These are phyloP conservation scores for Hypoxylon crocopeplum DNA, from an alignment of 495 filamentous ascomycete genomes.

Conservation along the genomic window DNA sequence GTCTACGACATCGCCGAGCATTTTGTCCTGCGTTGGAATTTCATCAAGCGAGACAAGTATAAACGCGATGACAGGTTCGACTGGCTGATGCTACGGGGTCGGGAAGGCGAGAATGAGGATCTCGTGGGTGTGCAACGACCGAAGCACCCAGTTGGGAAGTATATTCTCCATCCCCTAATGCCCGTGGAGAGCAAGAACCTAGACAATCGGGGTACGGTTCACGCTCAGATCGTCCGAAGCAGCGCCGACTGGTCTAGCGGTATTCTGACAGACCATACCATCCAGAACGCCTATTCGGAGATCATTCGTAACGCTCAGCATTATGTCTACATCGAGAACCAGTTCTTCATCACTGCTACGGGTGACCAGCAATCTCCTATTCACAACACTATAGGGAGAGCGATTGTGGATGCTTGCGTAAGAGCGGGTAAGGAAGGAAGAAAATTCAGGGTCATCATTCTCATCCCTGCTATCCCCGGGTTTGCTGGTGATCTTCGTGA, in stretches of 20 bases:
- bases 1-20: constrained; percentile 97
- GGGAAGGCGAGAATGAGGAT: constrained; percentile 79
- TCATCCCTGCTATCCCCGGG: constrained; percentile 90
- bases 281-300: constrained; percentile 90
- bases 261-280: constrained; percentile 85
- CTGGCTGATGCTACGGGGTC: constrained; percentile 83
- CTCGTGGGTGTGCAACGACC: constrained; percentile 87
- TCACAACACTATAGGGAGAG: constrained; percentile 82
- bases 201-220: constrained; percentile 68
- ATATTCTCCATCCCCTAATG: constrained; percentile 78
- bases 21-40: constrained; percentile 96
- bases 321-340: constrained; percentile 97
- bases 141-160: constrained; percentile 83
- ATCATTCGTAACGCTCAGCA: constrained; percentile 84
- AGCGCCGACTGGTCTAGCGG: constrained; percentile 96
- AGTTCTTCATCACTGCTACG: constrained; percentile 97
- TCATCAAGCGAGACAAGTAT: constrained; percentile 96
- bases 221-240: constrained; percentile 84
- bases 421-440: constrained; percentile 80
- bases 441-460: constrained; percentile 88
- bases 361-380: constrained; percentile 85
- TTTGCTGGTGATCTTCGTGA: constrained; percentile 91
- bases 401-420: constrained; percentile 90
- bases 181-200: constrained; percentile 61
- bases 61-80: constrained; percentile 81